A percentile compares a stretch with the other conserved stretches of the same genome.
Evolutionary conservation across 2,329 filamentous ascomycete genomes (phyloP).

Genomic region (Daldinia sp.): DNA sequence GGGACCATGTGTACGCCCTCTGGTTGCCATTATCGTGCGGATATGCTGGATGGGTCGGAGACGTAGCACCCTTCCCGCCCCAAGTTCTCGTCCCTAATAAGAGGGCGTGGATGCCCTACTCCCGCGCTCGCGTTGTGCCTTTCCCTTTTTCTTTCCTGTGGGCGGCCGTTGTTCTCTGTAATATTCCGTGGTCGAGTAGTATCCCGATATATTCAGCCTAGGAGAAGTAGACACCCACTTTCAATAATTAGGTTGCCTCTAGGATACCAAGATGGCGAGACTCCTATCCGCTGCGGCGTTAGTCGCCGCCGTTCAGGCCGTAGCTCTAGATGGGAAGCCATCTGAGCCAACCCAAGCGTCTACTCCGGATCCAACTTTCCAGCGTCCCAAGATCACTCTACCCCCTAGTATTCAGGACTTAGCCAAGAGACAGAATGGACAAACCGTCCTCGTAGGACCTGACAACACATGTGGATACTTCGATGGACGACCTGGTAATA

Average conservation of each 20-base stretch:
- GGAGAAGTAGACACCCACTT: conserved; percentile 8
- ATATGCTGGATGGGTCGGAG: conserved; percentile 9
- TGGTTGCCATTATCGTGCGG: conserved; percentile 10
- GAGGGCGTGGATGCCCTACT: conserved; percentile 19
- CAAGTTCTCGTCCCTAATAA: conserved; percentile 23
- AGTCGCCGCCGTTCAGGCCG: conserved; percentile 47
- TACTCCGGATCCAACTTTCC: conserved; percentile 47
- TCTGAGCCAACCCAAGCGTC: conserved; percentile 49
- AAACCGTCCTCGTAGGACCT: conserved; percentile 54
- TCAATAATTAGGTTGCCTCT: neutral
- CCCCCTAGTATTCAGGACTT: conserved; percentile 50
- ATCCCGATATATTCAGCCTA: conserved; percentile 13
- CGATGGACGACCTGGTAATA: conserved; percentile 50
- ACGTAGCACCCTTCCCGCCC: neutral
- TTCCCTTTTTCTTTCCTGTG: conserved; percentile 23
- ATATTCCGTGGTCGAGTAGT: conserved; percentile 6
- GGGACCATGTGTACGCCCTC: conserved; percentile 30
- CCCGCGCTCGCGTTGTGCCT: conserved; percentile 10
- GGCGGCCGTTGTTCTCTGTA: conserved; percentile 14
- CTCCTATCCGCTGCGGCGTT: conserved; percentile 45
- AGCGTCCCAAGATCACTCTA: conserved; percentile 53
- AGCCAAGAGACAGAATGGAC: conserved; percentile 45
- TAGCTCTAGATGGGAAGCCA: conserved; percentile 45
- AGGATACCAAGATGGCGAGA: conserved; percentile 38
- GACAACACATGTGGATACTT: conserved; percentile 62